phyloP scores from a whole-genome alignment of 2,329 filamentous ascomycete genomes.

The Rhynchosporium secalis region DNA sequence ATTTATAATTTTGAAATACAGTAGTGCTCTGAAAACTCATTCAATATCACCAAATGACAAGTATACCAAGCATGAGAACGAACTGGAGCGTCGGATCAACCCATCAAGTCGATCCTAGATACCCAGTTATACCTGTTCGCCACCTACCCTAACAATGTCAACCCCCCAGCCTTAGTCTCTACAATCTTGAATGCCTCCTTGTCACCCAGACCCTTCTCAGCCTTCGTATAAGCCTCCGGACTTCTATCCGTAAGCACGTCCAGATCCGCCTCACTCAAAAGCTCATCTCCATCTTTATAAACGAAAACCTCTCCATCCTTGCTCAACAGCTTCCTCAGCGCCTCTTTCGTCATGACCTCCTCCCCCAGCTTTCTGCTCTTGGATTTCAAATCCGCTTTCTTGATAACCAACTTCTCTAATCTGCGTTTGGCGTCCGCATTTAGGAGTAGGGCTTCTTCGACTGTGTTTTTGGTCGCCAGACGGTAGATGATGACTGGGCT shows the following conservation, averaged over 20 bases:
- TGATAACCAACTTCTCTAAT: slow-evolving; percentile 91
- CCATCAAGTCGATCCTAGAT: too few relatives aligned
- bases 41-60: too few relatives aligned
- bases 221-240: slow-evolving; percentile 64
- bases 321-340: slow-evolving; percentile 60
- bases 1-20: too few relatives aligned
- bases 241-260: slow-evolving; percentile 72
- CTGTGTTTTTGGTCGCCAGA: slow-evolving; percentile 87
- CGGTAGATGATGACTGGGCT: slow-evolving; percentile 91
- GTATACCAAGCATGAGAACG: too few relatives aligned
- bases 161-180: slow-evolving; percentile 64
- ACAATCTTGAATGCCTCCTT: slow-evolving; percentile 74
- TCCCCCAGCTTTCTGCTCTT: slow-evolving; percentile 63
- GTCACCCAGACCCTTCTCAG: slow-evolving; percentile 75
- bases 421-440: slow-evolving; percentile 89
- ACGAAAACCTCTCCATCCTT: slow-evolving; percentile 71
- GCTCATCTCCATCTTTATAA: slow-evolving; percentile 57
- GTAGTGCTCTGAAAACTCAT: too few relatives aligned
- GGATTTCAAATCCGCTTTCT: slow-evolving; percentile 81
- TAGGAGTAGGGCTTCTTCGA: slow-evolving; percentile 83
- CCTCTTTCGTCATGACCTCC: slow-evolving; percentile 57
- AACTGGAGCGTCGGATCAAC: too few relatives aligned
- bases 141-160: slow-evolving; percentile 20
- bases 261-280: slow-evolving; percentile 76
- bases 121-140: too few relatives aligned